Percentiles rank a stretch among this genome's conserved stretches.
phyloP scores from a whole-genome alignment of 2,329 filamentous ascomycete species.

The Stemphylium beticola region DNA sequence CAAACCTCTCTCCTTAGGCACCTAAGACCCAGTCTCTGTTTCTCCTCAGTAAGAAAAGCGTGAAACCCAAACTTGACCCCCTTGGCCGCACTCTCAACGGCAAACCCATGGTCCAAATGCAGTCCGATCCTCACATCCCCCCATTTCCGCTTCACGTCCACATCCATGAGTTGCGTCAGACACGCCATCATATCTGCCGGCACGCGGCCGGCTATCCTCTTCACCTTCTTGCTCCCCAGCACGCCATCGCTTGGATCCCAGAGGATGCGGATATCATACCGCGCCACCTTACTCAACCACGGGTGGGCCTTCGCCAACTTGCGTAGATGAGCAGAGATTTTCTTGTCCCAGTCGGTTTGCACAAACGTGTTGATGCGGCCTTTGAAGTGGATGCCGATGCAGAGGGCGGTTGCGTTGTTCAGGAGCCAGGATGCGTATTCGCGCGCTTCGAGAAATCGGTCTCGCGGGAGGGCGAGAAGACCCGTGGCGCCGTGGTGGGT shows the following conservation, averaged over 20 bases:
- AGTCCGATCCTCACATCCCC: constrained; percentile 24
- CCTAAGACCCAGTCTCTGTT: not conserved
- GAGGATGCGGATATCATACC: constrained; percentile 32
- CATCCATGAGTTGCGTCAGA: constrained; percentile 23
- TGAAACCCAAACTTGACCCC: constrained; percentile 22
- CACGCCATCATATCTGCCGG: constrained; percentile 26
- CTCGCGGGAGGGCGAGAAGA: constrained; percentile 29
- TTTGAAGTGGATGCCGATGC: constrained; percentile 32
- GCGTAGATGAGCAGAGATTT: constrained; percentile 25
- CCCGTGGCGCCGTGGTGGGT: constrained; percentile 28
- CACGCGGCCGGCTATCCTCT: constrained; percentile 23
- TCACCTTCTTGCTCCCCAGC: constrained; percentile 23
- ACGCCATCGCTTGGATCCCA: constrained; percentile 30
- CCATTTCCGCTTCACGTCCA: constrained; percentile 13
- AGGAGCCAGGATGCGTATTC: constrained; percentile 37
- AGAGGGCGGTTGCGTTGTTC: constrained; percentile 25
- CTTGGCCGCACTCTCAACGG: constrained; percentile 10
- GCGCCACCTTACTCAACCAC: constrained; percentile 32
- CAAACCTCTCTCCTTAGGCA: constrained; percentile 16
- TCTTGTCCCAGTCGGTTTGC: constrained; percentile 38
- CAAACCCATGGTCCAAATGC: constrained; percentile 18
- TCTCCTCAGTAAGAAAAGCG: constrained; percentile 11
- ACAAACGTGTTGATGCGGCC: constrained; percentile 35
- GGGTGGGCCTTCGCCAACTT: constrained; percentile 33
- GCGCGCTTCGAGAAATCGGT: constrained; percentile 28